Evolutionary conservation across 116 monocot species (phyloP).

Genomic region (Phalaenopsis hybrid): DNA sequence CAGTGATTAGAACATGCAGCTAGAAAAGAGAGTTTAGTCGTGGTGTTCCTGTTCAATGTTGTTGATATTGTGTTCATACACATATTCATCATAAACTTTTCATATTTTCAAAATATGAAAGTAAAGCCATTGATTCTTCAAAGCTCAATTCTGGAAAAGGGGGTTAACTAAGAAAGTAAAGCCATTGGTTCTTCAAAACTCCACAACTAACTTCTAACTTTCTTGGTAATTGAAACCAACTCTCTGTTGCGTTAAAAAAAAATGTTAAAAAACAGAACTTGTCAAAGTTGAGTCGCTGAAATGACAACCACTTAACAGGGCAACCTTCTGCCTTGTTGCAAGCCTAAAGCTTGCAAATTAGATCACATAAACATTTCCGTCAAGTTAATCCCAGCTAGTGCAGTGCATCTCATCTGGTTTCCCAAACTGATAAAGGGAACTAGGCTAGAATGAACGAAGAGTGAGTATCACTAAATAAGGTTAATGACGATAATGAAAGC

Average conservation of each 20-base stretch:
- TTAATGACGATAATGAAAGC: slow-evolving; percentile 3
- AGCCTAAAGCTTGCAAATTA: not conserved
- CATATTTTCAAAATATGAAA: not conserved
- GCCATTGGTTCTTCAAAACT: not conserved
- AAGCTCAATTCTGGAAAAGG: not conserved
- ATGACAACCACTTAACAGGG: not conserved
- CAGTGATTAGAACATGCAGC: too few relatives aligned
- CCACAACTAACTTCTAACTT: not conserved
- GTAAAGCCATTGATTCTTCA: not conserved
- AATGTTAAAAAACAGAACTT: not conserved
- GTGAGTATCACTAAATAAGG: not conserved
- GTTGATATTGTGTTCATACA: not conserved
- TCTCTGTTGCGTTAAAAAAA: not conserved
- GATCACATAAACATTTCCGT: not conserved
- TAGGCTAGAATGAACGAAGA: not conserved
- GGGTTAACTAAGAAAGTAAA: not conserved
- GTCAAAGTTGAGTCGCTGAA: not conserved
- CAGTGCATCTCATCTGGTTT: not conserved
- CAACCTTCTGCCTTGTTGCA: not conserved
- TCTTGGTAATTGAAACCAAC: not conserved
- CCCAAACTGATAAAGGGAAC: not conserved
- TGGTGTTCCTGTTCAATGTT: not conserved
- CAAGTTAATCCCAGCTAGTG: not conserved
- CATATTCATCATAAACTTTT: not conserved
- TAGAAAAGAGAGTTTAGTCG: too few relatives aligned